Percentiles rank a stretch among this genome's conserved stretches.
Conservation (phyloP, 257 asterid genomes). For the Plantago ovata region DNA sequence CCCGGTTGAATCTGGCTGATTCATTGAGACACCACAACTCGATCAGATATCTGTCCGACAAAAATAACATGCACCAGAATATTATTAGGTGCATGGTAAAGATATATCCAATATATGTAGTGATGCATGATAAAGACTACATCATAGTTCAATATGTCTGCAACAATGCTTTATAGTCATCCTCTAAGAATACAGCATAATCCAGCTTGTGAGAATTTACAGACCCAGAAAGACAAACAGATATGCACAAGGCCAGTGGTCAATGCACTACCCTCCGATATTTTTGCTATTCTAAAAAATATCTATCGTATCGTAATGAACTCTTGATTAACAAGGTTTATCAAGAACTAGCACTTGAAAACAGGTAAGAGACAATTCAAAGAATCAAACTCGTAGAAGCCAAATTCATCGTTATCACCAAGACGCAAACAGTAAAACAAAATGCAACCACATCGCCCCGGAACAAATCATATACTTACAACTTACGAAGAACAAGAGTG, state of each 20-base stretch:
- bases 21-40: constrained; percentile 39
- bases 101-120: background rate
- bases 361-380: background rate
- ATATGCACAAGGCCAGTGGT: no score
- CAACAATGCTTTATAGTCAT: background rate
- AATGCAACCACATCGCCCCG: background rate
- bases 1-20: constrained; percentile 50
- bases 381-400: background rate
- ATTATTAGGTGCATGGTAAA: background rate
- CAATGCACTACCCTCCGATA: no score
- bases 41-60: constrained; percentile 33
- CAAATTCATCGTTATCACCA: background rate
- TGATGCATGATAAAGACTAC: constrained; percentile 1
- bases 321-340: background rate
- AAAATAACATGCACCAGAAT: constrained; percentile 10
- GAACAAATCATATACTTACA: background rate
- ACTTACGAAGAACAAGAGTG: background rate
- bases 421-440: background rate
- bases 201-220: background rate
- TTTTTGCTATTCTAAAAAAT: no score
- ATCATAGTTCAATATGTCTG: background rate
- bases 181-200: constrained; percentile 1
- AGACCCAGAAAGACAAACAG: background rate
- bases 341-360: background rate
- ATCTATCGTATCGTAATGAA: no score